Evolutionary conservation across 306 rosid genomes (phyloP), one percentile per base, ranked within the genome.

Genomic region (Vigna hirtella): DNA sequence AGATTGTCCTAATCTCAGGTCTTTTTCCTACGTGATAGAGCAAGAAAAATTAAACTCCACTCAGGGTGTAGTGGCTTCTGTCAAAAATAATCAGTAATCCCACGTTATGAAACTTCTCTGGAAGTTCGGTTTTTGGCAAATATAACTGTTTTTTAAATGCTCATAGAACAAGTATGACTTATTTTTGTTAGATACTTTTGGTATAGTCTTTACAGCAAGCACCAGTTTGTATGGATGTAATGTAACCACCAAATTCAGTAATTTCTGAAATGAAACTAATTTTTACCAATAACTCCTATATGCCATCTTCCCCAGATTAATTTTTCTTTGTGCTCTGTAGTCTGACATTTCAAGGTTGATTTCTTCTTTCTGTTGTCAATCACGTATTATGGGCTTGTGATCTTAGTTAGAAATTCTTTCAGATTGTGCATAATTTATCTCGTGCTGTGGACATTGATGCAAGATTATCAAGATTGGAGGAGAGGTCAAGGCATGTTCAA

Each of bases 401-500:
- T 77, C 34, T 52, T 61, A 56, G 17, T 68, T 40, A 63, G 61
- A 49, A 24, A 18, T 79, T 51, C 63, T 66, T 78, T 86, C 96
- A 95, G 98, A 84, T 95, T 61, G 93, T 95, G 83, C 98, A 87
- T 82, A 91, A 77, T 82, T 82, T 93, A 78, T 93, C 98, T 28
- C 96, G 91, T 77, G 98, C 97, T 20, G 90, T 95, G 22, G 96
- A 91, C 83, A 85, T 88, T 36, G 98, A 95, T 84, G 92, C 98
- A n/a, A 88, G 97, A 73, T 83, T 91, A 81, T 93, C 98, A 70
- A 92, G 94, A 87, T 86, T 95, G 85, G 98, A 91, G 81, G 98
- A 95, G 83, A 95, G 97, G 82, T 90, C 98, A 55, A 91, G 98
- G 86, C 83, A 91, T 56, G 93, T 91, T 42, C 98, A 91, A 88